Evolutionary conservation across 179 eudicot species (phyloP), one percentile per base, ranked within the genome.

Genomic region (Spinacia oleracea): DNA sequence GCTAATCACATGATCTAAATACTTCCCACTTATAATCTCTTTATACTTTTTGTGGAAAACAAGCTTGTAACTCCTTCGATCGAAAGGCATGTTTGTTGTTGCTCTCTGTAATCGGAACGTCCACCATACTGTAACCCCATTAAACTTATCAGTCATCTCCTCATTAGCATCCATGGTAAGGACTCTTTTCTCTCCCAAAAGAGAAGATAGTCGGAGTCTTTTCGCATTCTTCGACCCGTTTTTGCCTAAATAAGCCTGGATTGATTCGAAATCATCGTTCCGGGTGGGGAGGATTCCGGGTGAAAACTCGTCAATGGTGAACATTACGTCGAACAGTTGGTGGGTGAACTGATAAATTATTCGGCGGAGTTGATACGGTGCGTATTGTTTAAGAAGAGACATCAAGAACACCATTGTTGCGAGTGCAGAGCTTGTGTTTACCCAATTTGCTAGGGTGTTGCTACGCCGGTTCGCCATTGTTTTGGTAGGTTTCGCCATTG

Each of bases 111-210:
- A 15, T 2, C 6, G 4, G 9, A 21, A 63, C 5, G 40, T 69
- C 81, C 81, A 78, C 77, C 81, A 71, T 23, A 79, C 77, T 7
- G 23, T 62, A 8, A 79, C 71, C 35, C 81, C 77, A 9, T 72
- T 11, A 62, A 43, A 79, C 9, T 6, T 72, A 50, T 79, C 81
- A 62, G 60, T 34, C 51, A 72, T 56, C 7, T 71, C 81, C 25
- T 79, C 72, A 9, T n/a, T 32, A 21, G 34, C 60, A 51, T 8
- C 23, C 72, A 72, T 72, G 3, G 14, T 1, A 34, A 79, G 55
- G 12, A 46, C 58, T 6, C 77, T 23, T 7, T 72, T 63, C 23
- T 45, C 72, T 12, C 29, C 25, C 1, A 18, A 15, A 59, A 15
- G 32, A 18, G 18, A 2, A 0, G 18, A 8, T 18, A 78, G 1